A percentile compares a stretch with the other conserved stretches of the same genome.
phyloP scores from a whole-genome alignment of 306 rosid species.

The Pyrus pyrifolia region DNA sequence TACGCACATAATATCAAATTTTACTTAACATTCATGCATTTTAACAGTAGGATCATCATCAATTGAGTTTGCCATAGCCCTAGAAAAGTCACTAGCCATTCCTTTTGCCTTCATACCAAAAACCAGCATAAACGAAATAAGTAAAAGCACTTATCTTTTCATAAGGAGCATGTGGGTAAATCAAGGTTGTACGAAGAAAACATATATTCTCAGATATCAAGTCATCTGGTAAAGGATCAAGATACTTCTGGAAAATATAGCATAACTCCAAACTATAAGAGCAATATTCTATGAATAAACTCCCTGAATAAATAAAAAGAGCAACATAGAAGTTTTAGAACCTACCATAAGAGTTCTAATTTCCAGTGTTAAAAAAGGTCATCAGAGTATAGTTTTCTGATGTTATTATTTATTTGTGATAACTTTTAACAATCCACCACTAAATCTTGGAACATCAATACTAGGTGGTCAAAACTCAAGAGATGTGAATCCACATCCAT shows the following conservation, averaged over 20 bases:
- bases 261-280: not conserved
- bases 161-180: not conserved
- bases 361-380: not conserved
- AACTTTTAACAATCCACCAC: not conserved
- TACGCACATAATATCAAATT: not conserved
- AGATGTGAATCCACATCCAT: not conserved
- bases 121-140: not conserved
- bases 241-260: not conserved
- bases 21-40: slow-evolving; percentile 43
- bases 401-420: not conserved
- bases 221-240: not conserved
- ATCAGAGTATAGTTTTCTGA: not conserved
- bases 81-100: slow-evolving; percentile 43
- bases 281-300: not conserved
- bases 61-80: slow-evolving; percentile 32
- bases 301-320: not conserved
- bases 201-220: not conserved
- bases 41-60: slow-evolving; percentile 42
- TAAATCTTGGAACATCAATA: not conserved
- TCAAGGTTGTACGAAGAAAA: not conserved
- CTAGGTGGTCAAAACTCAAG: not conserved
- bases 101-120: slow-evolving; percentile 47
- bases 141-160: not conserved
- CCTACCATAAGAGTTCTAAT: not conserved
- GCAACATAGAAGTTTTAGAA: not conserved